phyloP scores from a whole-genome alignment of 495 filamentous ascomycete species.

The Sporormia fimetaria region DNA sequence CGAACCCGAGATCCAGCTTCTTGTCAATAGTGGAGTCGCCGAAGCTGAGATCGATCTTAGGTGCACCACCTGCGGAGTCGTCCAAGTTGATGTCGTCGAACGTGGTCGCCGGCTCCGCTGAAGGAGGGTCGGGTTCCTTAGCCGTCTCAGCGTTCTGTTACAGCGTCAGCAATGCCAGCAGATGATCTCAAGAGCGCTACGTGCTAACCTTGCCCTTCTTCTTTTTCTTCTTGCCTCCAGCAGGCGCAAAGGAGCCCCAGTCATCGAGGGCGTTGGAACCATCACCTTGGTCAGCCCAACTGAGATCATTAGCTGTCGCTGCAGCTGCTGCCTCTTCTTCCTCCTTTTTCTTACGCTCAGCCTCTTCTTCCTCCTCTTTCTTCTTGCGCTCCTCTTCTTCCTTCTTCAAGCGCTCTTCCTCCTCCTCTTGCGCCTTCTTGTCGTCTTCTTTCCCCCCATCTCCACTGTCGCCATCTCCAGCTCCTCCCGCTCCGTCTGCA shows the following conservation, averaged over 20 bases:
- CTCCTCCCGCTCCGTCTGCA: constrained; percentile 27
- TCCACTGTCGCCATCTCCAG: constrained; percentile 27
- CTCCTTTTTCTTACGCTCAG: no score
- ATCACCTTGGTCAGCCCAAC: constrained; percentile 17
- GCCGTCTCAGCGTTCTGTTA: no score
- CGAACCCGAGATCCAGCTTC: constrained; percentile 16
- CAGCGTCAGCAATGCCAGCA: no score
- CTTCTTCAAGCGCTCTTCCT: constrained; percentile 30
- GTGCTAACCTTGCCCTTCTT: constrained; percentile 29
- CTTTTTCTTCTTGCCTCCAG: constrained; percentile 29
- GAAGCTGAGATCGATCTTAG: constrained; percentile 25
- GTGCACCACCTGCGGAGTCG: constrained; percentile 13
- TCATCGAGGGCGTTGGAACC: constrained; percentile 29
- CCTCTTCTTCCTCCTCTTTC: constrained; percentile 31
- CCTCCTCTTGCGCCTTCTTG: constrained; percentile 28
- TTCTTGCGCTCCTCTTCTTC: constrained; percentile 28
- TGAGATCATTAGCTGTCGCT: constrained; percentile 13
- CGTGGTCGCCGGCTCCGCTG: constrained; percentile 19
- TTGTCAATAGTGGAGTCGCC: constrained; percentile 16
- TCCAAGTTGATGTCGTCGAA: constrained; percentile 27
- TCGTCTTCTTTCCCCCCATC: constrained; percentile 33
- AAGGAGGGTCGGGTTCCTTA: constrained; percentile 14
- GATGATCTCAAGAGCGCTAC: constrained; percentile 12
- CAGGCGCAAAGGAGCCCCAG: constrained; percentile 31
- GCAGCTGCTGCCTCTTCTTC: constrained; percentile 18